These are phyloP conservation scores for Auricularia auricula-judae DNA, from an alignment of 768 basidiomycete species.

Conservation along the genomic window DNA sequence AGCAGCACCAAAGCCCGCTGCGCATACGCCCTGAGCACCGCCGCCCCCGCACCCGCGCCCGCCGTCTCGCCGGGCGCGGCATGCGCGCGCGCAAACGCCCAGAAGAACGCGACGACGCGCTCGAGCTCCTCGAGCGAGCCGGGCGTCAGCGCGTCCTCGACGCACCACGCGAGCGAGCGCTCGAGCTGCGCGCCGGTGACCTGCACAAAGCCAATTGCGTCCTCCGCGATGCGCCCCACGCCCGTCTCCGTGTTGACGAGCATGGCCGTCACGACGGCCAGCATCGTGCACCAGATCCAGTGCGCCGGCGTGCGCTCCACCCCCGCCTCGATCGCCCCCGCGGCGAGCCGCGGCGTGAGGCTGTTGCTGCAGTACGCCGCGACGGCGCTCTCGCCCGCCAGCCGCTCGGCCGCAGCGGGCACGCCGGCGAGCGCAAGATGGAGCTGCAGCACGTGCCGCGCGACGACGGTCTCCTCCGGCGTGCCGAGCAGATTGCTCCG, in stretches of 20 bases:
- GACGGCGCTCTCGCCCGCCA: slow-evolving; percentile 75
- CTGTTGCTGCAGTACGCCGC: slow-evolving; percentile 75
- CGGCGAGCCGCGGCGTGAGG: slow-evolving; percentile 64
- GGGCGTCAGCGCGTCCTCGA: slow-evolving; percentile 64
- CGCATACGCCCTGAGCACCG: slow-evolving; percentile 56
- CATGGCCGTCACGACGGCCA: slow-evolving; percentile 67
- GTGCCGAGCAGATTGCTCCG: slow-evolving; percentile 60
- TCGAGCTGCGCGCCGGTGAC: slow-evolving; percentile 74
- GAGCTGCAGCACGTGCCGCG: slow-evolving; percentile 71
- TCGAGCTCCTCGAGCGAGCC: slow-evolving; percentile 77
- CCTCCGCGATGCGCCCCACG: slow-evolving; percentile 58
- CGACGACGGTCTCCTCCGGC: slow-evolving; percentile 61
- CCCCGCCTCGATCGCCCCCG: slow-evolving; percentile 56
- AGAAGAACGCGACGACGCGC: slow-evolving; percentile 66
- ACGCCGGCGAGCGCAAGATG: slow-evolving; percentile 76
- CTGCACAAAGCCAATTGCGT: slow-evolving; percentile 78
- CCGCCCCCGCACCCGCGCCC: too few species aligned
- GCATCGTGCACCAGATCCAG: slow-evolving; percentile 71
- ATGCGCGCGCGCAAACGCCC: slow-evolving; percentile 53
- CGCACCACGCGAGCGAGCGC: slow-evolving; percentile 70
- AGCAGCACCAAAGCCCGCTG: slow-evolving; percentile 60
- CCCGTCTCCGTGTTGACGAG: slow-evolving; percentile 54
- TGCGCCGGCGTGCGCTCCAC: slow-evolving; percentile 73
- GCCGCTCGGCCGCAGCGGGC: slow-evolving; percentile 67
- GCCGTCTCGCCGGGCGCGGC: slow-evolving; percentile 28